phyloP scores from a whole-genome alignment of 2,329 filamentous ascomycete genomes.

The Scedosporium aurantiacum region DNA sequence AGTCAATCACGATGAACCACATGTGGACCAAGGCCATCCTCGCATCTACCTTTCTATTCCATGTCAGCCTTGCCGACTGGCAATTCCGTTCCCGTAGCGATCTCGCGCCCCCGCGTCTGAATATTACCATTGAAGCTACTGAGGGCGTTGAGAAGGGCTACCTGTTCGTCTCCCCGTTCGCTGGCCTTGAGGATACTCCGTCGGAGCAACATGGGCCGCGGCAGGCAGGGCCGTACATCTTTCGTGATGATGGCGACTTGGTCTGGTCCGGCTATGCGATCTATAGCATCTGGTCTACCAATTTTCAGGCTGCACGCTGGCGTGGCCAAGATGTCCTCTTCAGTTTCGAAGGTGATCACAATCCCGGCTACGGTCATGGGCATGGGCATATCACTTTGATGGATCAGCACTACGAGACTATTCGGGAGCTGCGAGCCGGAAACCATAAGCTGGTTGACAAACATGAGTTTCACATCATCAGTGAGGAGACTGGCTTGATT shows the following conservation, averaged over 20 bases:
- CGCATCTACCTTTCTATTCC: not conserved
- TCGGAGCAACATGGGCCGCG: constrained; percentile 31
- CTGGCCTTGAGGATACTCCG: constrained; percentile 19
- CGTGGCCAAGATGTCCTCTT: constrained; percentile 41
- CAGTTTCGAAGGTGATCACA: constrained; percentile 41
- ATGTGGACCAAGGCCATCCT: not conserved
- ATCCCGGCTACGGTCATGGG: constrained; percentile 39
- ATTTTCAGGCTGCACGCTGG: constrained; percentile 40
- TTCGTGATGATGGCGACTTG: constrained; percentile 40
- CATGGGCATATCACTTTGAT: constrained; percentile 43
- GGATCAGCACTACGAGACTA: constrained; percentile 42
- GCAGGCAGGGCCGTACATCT: constrained; percentile 44
- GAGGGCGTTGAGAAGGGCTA: constrained; percentile 29
- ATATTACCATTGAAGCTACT: constrained; percentile 31
- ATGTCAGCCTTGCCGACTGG: constrained; percentile 7
- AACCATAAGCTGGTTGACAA: constrained; percentile 39
- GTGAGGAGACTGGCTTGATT: constrained; percentile 41
- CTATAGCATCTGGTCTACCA: constrained; percentile 39
- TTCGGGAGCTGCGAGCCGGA: constrained; percentile 39
- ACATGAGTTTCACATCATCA: constrained; percentile 44
- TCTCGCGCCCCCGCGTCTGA: constrained; percentile 21
- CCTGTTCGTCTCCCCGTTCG: constrained; percentile 30
- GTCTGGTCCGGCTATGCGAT: constrained; percentile 46
- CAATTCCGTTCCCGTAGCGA: constrained; percentile 15
- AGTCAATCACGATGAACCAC: constrained; percentile 5